phyloP scores from a whole-genome alignment of 1,284 basidiomycete genomes.

The Hemileia vastatrix region DNA sequence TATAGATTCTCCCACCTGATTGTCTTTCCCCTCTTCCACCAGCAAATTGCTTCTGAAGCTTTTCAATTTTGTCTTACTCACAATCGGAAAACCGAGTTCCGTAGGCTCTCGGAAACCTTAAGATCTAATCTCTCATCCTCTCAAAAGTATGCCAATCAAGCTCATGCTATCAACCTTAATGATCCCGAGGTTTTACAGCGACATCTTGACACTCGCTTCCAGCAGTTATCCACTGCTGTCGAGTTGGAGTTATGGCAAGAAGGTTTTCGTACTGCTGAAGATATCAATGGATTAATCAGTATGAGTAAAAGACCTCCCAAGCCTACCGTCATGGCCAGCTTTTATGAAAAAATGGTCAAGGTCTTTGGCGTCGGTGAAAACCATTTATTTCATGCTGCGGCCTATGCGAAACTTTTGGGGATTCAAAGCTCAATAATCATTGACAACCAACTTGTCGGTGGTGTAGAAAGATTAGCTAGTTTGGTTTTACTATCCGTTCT shows the following conservation, averaged over 20 bases:
- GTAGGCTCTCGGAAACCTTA: slow-evolving; percentile 90
- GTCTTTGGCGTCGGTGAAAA: slow-evolving; percentile 85
- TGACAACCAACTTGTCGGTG: slow-evolving; percentile 56
- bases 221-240: slow-evolving; percentile 94
- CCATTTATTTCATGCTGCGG: slow-evolving; percentile 90
- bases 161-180: slow-evolving; percentile 93
- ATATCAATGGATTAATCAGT: slow-evolving; percentile 90
- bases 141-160: slow-evolving; percentile 88
- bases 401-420: slow-evolving; percentile 75
- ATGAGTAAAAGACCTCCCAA: slow-evolving; percentile 69
- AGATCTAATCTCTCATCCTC: slow-evolving; percentile 91
- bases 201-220: slow-evolving; percentile 95
- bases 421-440: slow-evolving; percentile 57
- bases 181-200: slow-evolving; percentile 94
- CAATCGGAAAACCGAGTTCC: slow-evolving; percentile 92
- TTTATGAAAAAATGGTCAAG: slow-evolving; percentile 94
- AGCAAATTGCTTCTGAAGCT: slow-evolving; percentile 93
- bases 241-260: slow-evolving; percentile 99
- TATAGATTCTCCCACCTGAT: slow-evolving; percentile 19
- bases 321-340: slow-evolving; percentile 96
- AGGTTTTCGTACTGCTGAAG: slow-evolving; percentile 95
- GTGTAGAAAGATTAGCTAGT: slow-evolving; percentile 60
- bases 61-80: slow-evolving; percentile 94
- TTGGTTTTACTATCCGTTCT: slow-evolving; percentile 88
- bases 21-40: slow-evolving; percentile 23